phyloP scores from a whole-genome alignment of 2,329 filamentous ascomycete genomes.

The Pseudocercospora macadamiae region DNA sequence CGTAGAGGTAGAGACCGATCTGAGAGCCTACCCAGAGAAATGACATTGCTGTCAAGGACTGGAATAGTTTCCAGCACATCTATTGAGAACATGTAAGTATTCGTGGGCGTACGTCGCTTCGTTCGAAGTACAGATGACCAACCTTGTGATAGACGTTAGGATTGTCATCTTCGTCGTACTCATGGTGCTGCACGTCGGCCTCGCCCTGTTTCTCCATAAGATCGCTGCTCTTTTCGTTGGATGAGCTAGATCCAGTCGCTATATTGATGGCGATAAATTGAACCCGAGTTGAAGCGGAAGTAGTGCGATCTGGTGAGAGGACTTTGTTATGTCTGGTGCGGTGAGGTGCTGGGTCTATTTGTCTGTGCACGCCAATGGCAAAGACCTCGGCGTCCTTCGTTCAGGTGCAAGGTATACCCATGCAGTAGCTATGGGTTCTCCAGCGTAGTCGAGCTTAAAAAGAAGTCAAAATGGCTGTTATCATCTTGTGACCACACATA shows the following conservation, averaged over 20 bases:
- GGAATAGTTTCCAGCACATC: slow-evolving; percentile 3
- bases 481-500: slow-evolving; percentile 1
- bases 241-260: neutral
- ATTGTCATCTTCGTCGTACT: slow-evolving; percentile 11
- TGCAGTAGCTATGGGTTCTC: slow-evolving; percentile 2
- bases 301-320: neutral
- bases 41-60: slow-evolving; percentile 55
- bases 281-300: too few relatives aligned
- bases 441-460: neutral
- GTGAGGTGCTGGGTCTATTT: neutral
- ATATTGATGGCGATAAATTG: neutral
- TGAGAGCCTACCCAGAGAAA: slow-evolving; percentile 65
- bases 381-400: neutral
- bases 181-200: slow-evolving; percentile 1
- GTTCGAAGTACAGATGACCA: too few relatives aligned
- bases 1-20: slow-evolving; percentile 56
- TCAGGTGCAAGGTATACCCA: neutral
- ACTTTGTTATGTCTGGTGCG: neutral
- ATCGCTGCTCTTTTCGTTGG: neutral
- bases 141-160: slow-evolving; percentile 16
- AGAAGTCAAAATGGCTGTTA: neutral
- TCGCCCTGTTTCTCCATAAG: slow-evolving; percentile 4
- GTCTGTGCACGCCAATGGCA: neutral
- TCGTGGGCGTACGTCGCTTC: neutral
- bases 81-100: neutral